A percentile compares a stretch with the other conserved stretches of the same genome.
These are phyloP conservation scores for Pichia norvegensis DNA, from an alignment of 1,139 yeast species.

Conservation along the genomic window DNA sequence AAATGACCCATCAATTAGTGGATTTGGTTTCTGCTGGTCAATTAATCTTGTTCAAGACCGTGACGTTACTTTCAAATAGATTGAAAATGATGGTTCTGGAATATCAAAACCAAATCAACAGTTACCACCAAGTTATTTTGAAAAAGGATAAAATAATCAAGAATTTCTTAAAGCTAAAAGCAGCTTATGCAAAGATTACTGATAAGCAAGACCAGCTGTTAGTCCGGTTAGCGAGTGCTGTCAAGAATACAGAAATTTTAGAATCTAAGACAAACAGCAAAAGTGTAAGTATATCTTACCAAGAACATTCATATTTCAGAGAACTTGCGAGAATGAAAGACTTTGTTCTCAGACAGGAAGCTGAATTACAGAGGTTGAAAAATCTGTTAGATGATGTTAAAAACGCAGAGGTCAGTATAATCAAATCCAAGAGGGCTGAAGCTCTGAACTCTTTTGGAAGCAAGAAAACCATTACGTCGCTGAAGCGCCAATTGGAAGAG, in stretches of 20 bases:
- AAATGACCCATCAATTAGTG: slow-evolving; percentile 13
- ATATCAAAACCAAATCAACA: slow-evolving; percentile 21
- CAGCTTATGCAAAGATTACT: slow-evolving; percentile 10
- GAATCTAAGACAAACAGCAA: slow-evolving; percentile 8
- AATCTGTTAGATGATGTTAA: slow-evolving; percentile 13
- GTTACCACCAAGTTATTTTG: slow-evolving; percentile 12
- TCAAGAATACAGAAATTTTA: slow-evolving; percentile 10
- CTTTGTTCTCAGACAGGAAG: slow-evolving; percentile 16
- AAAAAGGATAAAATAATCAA: slow-evolving; percentile 8
- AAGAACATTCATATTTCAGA: slow-evolving; percentile 19
- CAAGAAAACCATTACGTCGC: slow-evolving; percentile 9
- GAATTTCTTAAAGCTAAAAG: slow-evolving; percentile 7
- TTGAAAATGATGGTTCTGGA: slow-evolving; percentile 19
- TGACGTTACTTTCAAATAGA: slow-evolving; percentile 16
- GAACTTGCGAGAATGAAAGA: slow-evolving; percentile 20
- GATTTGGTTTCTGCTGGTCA: slow-evolving; percentile 16
- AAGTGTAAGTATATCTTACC: slow-evolving; percentile 19
- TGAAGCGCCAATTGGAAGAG: slow-evolving; percentile 17
- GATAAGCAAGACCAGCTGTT: slow-evolving; percentile 17
- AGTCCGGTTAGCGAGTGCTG: slow-evolving; percentile 12
- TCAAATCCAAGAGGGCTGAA: slow-evolving; percentile 6
- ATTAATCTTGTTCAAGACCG: slow-evolving; percentile 16
- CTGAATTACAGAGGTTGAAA: slow-evolving; percentile 13
- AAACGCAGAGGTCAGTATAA: slow-evolving; percentile 13
- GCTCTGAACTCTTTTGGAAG: slow-evolving; percentile 6